Percentiles rank a stretch among this genome's conserved stretches.
These are phyloP conservation scores for Pseudozyma thailandica DNA, from an alignment of 1,284 basidiomycete genomes.

Conservation along the genomic window DNA sequence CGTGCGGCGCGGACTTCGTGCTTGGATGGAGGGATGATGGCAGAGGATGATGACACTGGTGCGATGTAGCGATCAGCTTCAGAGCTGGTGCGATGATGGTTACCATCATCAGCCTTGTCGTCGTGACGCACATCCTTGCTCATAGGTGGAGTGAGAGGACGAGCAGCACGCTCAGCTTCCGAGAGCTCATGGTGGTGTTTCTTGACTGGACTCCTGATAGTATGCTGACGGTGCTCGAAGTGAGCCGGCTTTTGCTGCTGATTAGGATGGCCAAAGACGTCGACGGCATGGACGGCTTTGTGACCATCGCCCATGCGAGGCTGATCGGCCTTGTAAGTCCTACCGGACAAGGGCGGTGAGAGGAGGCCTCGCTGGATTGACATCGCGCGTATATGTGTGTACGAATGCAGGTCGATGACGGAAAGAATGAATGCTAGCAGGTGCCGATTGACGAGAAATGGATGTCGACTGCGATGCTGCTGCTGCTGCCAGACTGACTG, in stretches of 20 bases:
- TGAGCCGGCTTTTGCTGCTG: background rate
- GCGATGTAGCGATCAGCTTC: constrained; percentile 13
- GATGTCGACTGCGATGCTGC: no score
- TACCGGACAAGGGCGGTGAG: constrained; percentile 36
- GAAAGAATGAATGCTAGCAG: background rate
- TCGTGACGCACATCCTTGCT: constrained; percentile 46
- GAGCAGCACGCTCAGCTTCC: constrained; percentile 16
- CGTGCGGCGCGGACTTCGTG: background rate
- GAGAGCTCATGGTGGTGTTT: constrained; percentile 16
- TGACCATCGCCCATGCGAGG: constrained; percentile 20
- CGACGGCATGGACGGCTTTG: constrained; percentile 13
- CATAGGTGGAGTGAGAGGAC: constrained; percentile 43
- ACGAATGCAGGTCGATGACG: background rate
- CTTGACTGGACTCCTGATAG: constrained; percentile 36
- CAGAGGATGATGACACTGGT: background rate
- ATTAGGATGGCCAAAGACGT: constrained; percentile 20
- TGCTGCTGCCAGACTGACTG: background rate
- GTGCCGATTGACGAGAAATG: background rate
- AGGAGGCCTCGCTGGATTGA: constrained; percentile 39
- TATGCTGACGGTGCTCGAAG: constrained; percentile 16
- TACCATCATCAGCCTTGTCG: constrained; percentile 9
- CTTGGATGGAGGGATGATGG: background rate
- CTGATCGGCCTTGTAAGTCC: constrained; percentile 28
- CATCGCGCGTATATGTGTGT: constrained; percentile 11
- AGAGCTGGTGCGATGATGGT: constrained; percentile 23